phyloP scores from a whole-genome alignment of 805 yeast genomes.

The Spathaspora sp. region DNA sequence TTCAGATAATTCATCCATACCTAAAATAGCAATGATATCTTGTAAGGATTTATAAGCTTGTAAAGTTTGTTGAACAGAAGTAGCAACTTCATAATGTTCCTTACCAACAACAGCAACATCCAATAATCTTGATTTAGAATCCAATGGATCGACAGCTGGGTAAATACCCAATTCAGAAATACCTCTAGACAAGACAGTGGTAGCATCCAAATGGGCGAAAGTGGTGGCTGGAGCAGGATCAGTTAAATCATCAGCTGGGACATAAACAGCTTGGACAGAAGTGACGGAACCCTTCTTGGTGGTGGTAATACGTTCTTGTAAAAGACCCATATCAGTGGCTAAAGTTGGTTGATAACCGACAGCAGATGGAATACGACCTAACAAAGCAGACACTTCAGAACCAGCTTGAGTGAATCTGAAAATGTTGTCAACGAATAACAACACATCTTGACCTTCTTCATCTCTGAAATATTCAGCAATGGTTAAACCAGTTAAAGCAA shows the following conservation, averaged over 20 bases:
- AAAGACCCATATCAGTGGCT: slow-evolving; percentile 99
- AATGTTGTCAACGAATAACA: slow-evolving; percentile 98
- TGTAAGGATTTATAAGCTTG: slow-evolving; percentile 99
- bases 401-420: slow-evolving; percentile 99
- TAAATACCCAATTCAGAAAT: slow-evolving; percentile 99
- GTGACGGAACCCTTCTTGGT: slow-evolving; percentile 99
- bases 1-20: slow-evolving; percentile 99
- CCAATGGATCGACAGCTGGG: slow-evolving; percentile 99
- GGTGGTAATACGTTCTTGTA: slow-evolving; percentile 99
- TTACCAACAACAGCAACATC: slow-evolving; percentile 97
- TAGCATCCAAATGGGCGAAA: slow-evolving; percentile 99
- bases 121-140: slow-evolving; percentile 97
- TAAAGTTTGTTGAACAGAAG: slow-evolving; percentile 94
- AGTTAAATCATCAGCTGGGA: slow-evolving; percentile 99
- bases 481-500: slow-evolving; percentile 98
- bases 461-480: slow-evolving; percentile 99
- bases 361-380: slow-evolving; percentile 99
- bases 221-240: slow-evolving; percentile 99
- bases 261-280: slow-evolving; percentile 99
- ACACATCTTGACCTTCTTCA: slow-evolving; percentile 99
- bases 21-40: slow-evolving; percentile 99
- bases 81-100: slow-evolving; percentile 96
- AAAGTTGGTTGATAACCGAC: slow-evolving; percentile 99
- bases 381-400: slow-evolving; percentile 99
- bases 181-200: slow-evolving; percentile 99